These are phyloP conservation scores for Phialemoniopsis sp. DNA, from an alignment of 2,329 filamentous ascomycete genomes.

Conservation along the genomic window DNA sequence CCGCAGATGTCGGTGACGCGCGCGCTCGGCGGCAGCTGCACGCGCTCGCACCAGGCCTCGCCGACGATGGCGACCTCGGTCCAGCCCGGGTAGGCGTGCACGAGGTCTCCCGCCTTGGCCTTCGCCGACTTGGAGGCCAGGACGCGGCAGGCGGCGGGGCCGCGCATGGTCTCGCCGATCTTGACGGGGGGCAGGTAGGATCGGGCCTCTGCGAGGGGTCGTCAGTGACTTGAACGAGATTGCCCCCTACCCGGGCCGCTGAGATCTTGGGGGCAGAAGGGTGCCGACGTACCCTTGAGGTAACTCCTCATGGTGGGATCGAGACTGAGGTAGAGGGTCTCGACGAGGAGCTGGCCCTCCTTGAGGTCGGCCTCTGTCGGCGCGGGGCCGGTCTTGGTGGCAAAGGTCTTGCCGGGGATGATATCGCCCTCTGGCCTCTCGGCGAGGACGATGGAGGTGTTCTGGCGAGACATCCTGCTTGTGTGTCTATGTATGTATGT, in stretches of 20 bases:
- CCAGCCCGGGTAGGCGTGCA: conserved; percentile 49
- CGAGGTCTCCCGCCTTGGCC: conserved; percentile 46
- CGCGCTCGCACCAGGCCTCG: conserved; percentile 29
- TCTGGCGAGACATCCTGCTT: conserved; percentile 2
- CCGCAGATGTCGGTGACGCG: conserved; percentile 46
- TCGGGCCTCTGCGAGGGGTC: conserved; percentile 6
- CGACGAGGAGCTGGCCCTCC: conserved; percentile 48
- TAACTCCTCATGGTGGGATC: conserved; percentile 63
- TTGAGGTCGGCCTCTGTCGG: conserved; percentile 42
- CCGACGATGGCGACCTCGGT: conserved; percentile 49
- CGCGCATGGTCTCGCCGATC: conserved; percentile 57
- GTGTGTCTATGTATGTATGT: neutral
- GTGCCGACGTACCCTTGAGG: conserved; percentile 42
- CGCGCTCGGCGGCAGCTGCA: conserved; percentile 18
- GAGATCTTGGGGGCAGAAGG: no score
- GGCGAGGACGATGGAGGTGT: conserved; percentile 50
- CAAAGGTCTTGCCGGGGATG: conserved; percentile 63
- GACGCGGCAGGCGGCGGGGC: conserved; percentile 47
- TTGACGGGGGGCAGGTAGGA: conserved; percentile 58
- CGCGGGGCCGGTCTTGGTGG: conserved; percentile 42
- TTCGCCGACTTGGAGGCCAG: conserved; percentile 40
- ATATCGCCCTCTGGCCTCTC: conserved; percentile 59
- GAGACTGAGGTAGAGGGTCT: conserved; percentile 49
- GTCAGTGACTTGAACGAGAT: neutral
- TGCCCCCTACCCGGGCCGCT: no score